Evolutionary conservation across 352 stramenopile species (phyloP).

Genomic region (Globisporangium okanoganense): DNA sequence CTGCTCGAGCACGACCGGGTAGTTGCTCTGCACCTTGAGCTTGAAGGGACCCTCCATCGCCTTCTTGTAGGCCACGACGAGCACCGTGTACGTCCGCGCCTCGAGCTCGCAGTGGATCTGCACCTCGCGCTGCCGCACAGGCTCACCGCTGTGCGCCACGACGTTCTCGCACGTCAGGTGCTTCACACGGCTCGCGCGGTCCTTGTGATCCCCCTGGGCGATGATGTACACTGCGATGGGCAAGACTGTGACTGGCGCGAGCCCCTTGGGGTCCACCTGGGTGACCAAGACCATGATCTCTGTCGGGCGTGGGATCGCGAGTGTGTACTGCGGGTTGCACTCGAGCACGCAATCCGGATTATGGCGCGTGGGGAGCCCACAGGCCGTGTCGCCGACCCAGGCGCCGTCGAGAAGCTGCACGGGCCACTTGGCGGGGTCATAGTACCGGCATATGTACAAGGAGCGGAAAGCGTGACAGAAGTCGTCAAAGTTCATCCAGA

Average conservation of each 20-base stretch:
- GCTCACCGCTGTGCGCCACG: slow-evolving; percentile 74
- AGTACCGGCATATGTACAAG: slow-evolving; percentile 91
- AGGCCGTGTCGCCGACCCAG: slow-evolving; percentile 74
- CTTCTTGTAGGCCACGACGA: slow-evolving; percentile 85
- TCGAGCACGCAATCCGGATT: slow-evolving; percentile 79
- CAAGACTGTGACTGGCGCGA: slow-evolving; percentile 61
- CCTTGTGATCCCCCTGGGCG: slow-evolving; percentile 35
- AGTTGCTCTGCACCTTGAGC: slow-evolving; percentile 84
- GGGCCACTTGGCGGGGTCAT: slow-evolving; percentile 86
- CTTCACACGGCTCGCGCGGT: slow-evolving; percentile 62
- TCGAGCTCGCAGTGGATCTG: slow-evolving; percentile 67
- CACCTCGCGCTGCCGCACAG: slow-evolving; percentile 67
- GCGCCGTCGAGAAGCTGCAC: slow-evolving; percentile 34
- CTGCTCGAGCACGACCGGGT: slow-evolving; percentile 65
- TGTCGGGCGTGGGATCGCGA: slow-evolving; percentile 70
- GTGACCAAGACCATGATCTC: slow-evolving; percentile 86
- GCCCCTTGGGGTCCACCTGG: slow-evolving; percentile 62
- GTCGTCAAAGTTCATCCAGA: slow-evolving; percentile 96
- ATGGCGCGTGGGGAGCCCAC: slow-evolving; percentile 80
- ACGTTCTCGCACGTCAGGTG: slow-evolving; percentile 65
- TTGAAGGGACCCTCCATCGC: slow-evolving; percentile 90
- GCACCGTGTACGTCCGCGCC: slow-evolving; percentile 84
- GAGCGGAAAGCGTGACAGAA: slow-evolving; percentile 90
- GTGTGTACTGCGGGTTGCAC: slow-evolving; percentile 87
- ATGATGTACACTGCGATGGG: slow-evolving; percentile 75